Base-by-base conservation (phyloP, 129 eudicot species). In the Helianthus tuberosus region DNA sequence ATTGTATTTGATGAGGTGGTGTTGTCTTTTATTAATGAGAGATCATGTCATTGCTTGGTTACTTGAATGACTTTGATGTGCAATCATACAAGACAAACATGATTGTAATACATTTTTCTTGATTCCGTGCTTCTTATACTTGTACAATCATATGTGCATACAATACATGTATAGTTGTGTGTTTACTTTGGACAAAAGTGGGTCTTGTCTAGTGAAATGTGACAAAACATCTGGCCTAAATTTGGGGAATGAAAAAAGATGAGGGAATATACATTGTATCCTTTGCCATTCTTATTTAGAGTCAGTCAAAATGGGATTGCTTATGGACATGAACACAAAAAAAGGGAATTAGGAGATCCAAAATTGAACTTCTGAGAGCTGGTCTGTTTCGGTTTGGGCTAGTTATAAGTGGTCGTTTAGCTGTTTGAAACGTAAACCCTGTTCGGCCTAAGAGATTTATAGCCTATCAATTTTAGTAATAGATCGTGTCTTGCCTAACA, bases 1-100 rank as follows among this genome's bases (percentile, higher is more conserved):
- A 41, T 72, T 17, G 76, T 12, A 16, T 39, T 27, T 60, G 48
- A 46, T 54, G 71, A 74, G 63, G 78, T 48, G 70, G 77, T 63
- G 46, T 35, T 74, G 64, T 63, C 52, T 49, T 63, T 35, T 62
- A 64, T 74, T 50, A 48, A 51, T 49, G 58, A 74, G 39, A 16
- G 52, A 57, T 74, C 62, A 74, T 50, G 27, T 39, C 54, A 51
- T 65, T 64, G 65, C 15, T 75, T 14, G 55, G 55, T 74, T 74
- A 74, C 53, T 64, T 64, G 54, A 27, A 14, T 23, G 79, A 51
- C 35, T 64, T 38, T 65, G 79, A 52, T 52, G 55, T 75, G 36
- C 41, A 39, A 54, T 75, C 71, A 64, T 64, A 38, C 32, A 75
- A 65, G 72, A 48, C 70, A 73, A 25, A 60, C 58, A 51, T 50